A percentile compares a stretch with the other conserved stretches of the same genome.
Conservation (phyloP, 306 rosid genomes). For the Cicer chorassanicum region DNA sequence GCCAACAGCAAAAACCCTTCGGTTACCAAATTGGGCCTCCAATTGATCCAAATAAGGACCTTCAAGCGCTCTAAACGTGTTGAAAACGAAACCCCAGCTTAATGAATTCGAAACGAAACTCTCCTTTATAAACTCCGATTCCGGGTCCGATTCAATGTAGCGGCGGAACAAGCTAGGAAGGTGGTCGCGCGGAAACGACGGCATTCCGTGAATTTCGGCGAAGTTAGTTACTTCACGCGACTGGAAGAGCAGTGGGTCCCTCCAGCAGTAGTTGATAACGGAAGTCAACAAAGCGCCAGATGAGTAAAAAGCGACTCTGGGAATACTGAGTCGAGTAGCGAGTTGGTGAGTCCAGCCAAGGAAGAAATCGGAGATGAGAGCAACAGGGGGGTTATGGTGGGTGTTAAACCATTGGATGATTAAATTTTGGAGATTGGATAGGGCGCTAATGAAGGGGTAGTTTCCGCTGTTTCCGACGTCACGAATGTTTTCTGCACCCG, state of each 20-base stretch:
- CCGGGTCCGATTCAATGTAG: constrained; percentile 54
- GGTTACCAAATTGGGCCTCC: neutral
- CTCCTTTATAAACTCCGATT: constrained; percentile 50
- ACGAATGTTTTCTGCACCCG: constrained; percentile 55
- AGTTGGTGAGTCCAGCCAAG: constrained; percentile 54
- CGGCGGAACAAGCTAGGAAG: constrained; percentile 48
- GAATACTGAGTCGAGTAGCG: constrained; percentile 40
- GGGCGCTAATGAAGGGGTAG: constrained; percentile 49
- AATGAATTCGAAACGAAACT: constrained; percentile 37
- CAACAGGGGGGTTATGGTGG: constrained; percentile 48
- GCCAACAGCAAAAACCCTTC: constrained; percentile 52
- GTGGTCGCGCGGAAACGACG: constrained; percentile 56
- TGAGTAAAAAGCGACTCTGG: constrained; percentile 24
- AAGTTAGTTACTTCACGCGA: constrained; percentile 33
- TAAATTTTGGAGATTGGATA: constrained; percentile 43
- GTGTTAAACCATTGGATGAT: constrained; percentile 46
- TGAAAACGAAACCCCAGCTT: constrained; percentile 61
- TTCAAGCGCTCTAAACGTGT: constrained; percentile 54
- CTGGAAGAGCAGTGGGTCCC: neutral
- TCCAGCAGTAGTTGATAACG: constrained; percentile 43
- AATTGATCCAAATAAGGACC: constrained; percentile 41
- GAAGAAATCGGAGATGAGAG: constrained; percentile 54
- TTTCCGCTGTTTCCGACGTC: constrained; percentile 66
- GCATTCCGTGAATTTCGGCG: constrained; percentile 45
- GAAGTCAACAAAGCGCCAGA: neutral